Evolutionary conservation across 306 rosid genomes (phyloP).

Genomic region (Inga laurina): DNA sequence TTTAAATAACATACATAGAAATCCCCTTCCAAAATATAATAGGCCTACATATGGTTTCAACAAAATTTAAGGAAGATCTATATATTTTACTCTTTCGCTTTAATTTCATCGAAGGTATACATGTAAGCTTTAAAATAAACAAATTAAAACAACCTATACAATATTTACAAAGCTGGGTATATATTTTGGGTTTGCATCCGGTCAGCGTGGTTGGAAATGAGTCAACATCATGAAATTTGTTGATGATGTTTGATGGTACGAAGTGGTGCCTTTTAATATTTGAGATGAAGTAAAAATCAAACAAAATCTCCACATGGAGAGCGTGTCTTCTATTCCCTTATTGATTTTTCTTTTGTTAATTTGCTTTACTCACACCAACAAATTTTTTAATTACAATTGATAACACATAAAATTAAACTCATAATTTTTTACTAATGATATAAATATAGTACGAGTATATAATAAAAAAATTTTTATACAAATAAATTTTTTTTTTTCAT

Average conservation of each 20-base stretch:
- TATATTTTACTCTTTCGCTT: no score
- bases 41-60: no score
- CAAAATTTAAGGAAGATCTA: neutral
- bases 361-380: neutral
- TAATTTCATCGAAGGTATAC: neutral
- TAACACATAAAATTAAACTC: neutral
- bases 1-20: no score
- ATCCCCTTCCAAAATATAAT: neutral
- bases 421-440: neutral
- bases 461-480: no score
- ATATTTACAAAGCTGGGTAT: neutral
- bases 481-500: no score
- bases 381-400: no score
- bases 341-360: neutral
- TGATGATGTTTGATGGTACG: constrained; percentile 30
- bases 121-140: neutral
- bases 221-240: constrained; percentile 31
- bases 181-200: constrained; percentile 1
- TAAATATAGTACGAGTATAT: no score
- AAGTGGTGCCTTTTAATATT: constrained; percentile 17
- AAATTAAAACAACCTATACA: no score
- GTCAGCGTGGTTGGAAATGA: constrained; percentile 38
- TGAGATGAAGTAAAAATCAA: constrained; percentile 1
- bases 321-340: neutral
- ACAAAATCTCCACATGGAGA: constrained; percentile 1